phyloP scores from a whole-genome alignment of 768 basidiomycete species.

The Calvatia gigantea region DNA sequence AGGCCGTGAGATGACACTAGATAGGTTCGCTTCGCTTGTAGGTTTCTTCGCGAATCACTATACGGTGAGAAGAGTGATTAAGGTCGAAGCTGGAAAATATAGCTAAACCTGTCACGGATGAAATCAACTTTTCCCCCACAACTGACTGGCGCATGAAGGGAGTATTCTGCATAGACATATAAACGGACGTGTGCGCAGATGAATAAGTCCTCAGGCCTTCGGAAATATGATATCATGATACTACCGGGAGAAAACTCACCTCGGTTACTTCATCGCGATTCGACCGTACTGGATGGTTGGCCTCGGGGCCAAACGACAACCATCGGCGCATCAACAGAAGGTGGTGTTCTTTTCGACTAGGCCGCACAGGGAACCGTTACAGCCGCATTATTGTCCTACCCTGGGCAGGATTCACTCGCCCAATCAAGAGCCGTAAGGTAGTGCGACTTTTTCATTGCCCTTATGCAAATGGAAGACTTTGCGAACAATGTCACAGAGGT shows the following conservation, averaged over 20 bases:
- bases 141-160: slow-evolving; percentile 2
- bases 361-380: neutral
- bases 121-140: too few relatives aligned
- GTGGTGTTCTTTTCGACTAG: neutral
- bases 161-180: neutral
- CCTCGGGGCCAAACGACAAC: slow-evolving; percentile 11
- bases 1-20: too few relatives aligned
- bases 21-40: too few relatives aligned
- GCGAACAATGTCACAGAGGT: neutral
- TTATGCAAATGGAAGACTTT: neutral
- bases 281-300: neutral
- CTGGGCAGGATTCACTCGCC: slow-evolving; percentile 10
- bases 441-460: neutral
- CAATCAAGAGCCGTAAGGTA: slow-evolving; percentile 2
- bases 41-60: too few relatives aligned
- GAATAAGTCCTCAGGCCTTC: neutral
- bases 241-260: neutral
- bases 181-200: neutral
- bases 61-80: neutral
- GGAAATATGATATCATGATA: neutral
- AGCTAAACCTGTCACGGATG: too few relatives aligned
- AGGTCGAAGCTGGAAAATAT: neutral
- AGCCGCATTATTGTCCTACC: slow-evolving; percentile 1
- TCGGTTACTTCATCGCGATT: neutral
- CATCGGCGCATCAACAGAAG: slow-evolving; percentile 4